Conservation (phyloP, 495 filamentous ascomycete genomes). For the Hypoxylon trugodes region DNA sequence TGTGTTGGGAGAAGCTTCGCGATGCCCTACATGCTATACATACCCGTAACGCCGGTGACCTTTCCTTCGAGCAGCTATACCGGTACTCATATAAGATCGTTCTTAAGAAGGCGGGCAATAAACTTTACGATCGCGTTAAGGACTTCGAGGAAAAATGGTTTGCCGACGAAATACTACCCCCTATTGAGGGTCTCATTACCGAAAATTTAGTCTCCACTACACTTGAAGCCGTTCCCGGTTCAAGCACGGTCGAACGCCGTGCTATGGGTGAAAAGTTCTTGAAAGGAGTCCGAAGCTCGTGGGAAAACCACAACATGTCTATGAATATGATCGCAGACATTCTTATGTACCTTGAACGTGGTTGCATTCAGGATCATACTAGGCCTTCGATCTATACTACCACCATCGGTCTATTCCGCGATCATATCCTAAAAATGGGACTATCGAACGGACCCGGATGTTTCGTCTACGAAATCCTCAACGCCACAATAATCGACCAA, state of each 20-base stretch:
- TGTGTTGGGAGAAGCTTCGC: slow-evolving; percentile 77
- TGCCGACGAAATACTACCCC: slow-evolving; percentile 68
- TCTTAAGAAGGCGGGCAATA: slow-evolving; percentile 81
- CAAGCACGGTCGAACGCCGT: slow-evolving; percentile 77
- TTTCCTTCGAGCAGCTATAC: slow-evolving; percentile 97
- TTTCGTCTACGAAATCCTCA: slow-evolving; percentile 73
- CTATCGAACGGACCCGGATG: slow-evolving; percentile 54
- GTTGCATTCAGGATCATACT: slow-evolving; percentile 73
- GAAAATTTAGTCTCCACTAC: slow-evolving; percentile 62
- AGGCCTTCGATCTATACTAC: slow-evolving; percentile 82
- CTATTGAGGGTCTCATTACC: slow-evolving; percentile 69
- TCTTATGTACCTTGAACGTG: slow-evolving; percentile 97
- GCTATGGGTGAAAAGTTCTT: slow-evolving; percentile 86
- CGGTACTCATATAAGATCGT: slow-evolving; percentile 97
- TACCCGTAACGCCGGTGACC: slow-evolving; percentile 84
- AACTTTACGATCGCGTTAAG: slow-evolving; percentile 82
- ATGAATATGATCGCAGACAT: slow-evolving; percentile 99
- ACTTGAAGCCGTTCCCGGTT: slow-evolving; percentile 55
- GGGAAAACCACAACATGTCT: slow-evolving; percentile 87
- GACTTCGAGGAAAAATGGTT: slow-evolving; percentile 85
- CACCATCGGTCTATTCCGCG: slow-evolving; percentile 87
- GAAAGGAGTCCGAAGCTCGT: slow-evolving; percentile 74
- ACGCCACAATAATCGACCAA: slow-evolving; percentile 85
- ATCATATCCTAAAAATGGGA: slow-evolving; percentile 71
- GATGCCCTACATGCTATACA: slow-evolving; percentile 86